Percentiles rank a stretch among this genome's conserved stretches.
These are phyloP conservation scores for Sclerotinia glacialis DNA, from an alignment of 2,329 filamentous ascomycete genomes.

Conservation along the genomic window DNA sequence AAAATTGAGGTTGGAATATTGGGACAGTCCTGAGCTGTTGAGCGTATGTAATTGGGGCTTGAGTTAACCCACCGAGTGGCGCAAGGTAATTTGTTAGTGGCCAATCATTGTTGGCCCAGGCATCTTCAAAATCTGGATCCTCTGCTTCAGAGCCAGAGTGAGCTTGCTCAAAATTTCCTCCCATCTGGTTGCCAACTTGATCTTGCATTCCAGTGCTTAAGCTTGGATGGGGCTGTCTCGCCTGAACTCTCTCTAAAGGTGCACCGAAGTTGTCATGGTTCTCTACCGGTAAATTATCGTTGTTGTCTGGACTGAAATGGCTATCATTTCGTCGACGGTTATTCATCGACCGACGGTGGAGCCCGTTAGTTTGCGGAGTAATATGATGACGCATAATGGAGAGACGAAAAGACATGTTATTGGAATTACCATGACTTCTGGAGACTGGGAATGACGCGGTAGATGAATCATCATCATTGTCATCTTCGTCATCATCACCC, in stretches of 20 bases:
- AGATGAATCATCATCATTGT: neutral
- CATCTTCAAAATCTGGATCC: neutral
- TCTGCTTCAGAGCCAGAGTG: too few species aligned
- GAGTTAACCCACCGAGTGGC: neutral
- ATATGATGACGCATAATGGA: fast-evolving
- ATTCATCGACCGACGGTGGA: neutral
- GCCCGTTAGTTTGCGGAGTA: too few species aligned
- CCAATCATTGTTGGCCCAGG: neutral
- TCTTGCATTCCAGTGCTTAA: neutral
- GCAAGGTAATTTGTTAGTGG: neutral
- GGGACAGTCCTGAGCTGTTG: too few species aligned
- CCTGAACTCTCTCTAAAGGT: neutral
- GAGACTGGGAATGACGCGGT: neutral
- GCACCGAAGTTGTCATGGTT: neutral
- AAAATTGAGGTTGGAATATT: neutral
- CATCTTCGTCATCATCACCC: neutral
- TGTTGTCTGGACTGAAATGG: neutral
- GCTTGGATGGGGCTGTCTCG: neutral
- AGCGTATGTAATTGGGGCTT: neutral
- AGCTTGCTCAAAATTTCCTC: neutral
- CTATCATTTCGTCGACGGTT: neutral
- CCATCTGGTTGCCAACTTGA: neutral
- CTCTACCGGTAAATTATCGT: neutral
- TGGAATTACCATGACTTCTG: too few species aligned
- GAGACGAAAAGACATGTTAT: neutral